A percentile compares a stretch with the other conserved stretches of the same genome.
Conservation (phyloP, 2,329 filamentous ascomycete species). For the Botrytis elliptica region DNA sequence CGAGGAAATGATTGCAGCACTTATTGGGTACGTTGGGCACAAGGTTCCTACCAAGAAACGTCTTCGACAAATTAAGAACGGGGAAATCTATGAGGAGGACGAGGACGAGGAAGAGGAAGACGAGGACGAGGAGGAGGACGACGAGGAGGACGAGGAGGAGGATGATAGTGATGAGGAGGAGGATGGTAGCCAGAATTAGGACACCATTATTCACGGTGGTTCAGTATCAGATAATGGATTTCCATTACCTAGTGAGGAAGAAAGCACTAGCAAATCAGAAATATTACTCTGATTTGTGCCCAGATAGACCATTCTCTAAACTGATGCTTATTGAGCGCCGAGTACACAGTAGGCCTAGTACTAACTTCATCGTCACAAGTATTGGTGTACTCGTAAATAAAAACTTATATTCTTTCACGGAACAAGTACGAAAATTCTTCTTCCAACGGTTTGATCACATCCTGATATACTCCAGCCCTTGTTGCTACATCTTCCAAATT, state of each 20-base stretch:
- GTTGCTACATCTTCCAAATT: background rate
- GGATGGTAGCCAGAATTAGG: too few relatives aligned
- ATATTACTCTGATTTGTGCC: constrained; percentile 44
- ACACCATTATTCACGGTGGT: too few relatives aligned
- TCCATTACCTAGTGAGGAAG: constrained; percentile 47
- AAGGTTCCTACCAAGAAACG: too few relatives aligned
- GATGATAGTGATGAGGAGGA: background rate
- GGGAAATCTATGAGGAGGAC: too few relatives aligned
- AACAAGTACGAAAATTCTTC: constrained; percentile 7
- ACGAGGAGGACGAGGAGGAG: background rate
- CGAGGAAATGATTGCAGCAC: too few relatives aligned
- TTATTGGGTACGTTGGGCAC: too few relatives aligned
- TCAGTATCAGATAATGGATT: background rate
- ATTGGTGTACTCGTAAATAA: background rate
- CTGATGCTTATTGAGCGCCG: too few relatives aligned
- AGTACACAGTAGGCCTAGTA: too few relatives aligned
- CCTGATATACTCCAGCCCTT: constrained; percentile 1
- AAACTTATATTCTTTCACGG: background rate
- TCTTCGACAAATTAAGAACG: background rate
- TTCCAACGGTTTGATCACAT: constrained; percentile 3
- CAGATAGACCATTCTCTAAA: too few relatives aligned
- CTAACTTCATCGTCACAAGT: background rate
- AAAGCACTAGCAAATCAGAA: constrained; percentile 75
- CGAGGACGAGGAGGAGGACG: background rate
- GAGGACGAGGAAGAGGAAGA: background rate